A percentile compares a stretch with the other conserved stretches of the same genome.
phyloP scores from a whole-genome alignment of 371 early-diverging fungal genomes.

The Rhizopus sp. region DNA sequence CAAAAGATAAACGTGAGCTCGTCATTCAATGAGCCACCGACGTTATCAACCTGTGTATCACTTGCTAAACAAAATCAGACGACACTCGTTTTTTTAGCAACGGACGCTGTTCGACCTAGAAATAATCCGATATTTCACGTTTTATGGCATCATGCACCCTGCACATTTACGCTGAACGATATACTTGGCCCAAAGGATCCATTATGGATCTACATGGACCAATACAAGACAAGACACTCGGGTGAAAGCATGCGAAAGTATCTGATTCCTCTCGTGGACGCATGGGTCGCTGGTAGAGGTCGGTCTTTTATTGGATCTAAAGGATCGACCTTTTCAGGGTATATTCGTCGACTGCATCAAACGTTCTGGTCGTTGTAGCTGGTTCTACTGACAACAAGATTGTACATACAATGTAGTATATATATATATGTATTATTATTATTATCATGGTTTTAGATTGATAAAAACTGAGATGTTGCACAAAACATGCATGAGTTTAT shows the following conservation, averaged over 20 bases:
- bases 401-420: no score
- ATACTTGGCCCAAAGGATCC: slow-evolving; percentile 26
- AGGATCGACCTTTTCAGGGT: slow-evolving; percentile 36
- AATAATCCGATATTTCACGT: slow-evolving; percentile 33
- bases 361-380: neutral
- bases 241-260: slow-evolving; percentile 28
- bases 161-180: slow-evolving; percentile 60
- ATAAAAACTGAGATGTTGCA: no score
- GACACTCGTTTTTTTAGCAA: slow-evolving; percentile 57
- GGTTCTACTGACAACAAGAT: no score
- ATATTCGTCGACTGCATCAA: slow-evolving; percentile 30
- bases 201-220: slow-evolving; percentile 25
- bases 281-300: slow-evolving; percentile 32
- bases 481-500: no score
- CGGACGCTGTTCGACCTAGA: slow-evolving; percentile 54
- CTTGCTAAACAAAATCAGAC: slow-evolving; percentile 28
- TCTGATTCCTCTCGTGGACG: slow-evolving; percentile 31
- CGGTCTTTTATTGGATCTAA: slow-evolving; percentile 30
- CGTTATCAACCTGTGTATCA: slow-evolving; percentile 15
- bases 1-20: neutral
- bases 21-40: neutral
- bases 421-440: no score
- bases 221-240: slow-evolving; percentile 18
- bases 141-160: slow-evolving; percentile 51
- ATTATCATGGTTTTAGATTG: no score